Evolutionary conservation across 257 asterid genomes (phyloP), one percentile per base, ranked within the genome.

Genomic region (Scutellaria barbata): DNA sequence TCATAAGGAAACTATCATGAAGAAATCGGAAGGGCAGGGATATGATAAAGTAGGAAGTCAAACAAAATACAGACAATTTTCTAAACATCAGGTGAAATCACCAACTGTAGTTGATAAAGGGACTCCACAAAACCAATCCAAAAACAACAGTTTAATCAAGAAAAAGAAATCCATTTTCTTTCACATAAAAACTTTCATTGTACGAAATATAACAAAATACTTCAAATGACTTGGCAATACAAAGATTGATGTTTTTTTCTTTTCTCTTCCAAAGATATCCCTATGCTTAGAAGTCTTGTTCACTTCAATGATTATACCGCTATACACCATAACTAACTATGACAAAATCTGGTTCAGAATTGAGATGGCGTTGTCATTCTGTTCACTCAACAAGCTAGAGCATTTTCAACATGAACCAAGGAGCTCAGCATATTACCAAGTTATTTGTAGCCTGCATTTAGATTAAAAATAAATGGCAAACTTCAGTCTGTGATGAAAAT

Each of bases 101-200:
- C 69, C 70, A 40, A 40, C 45, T 16, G 73, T 69, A 60, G 77
- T 53, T 37, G 37, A 12, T 67, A 63, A 39, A 48, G 63, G 41
- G 69, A 66, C 63, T 33, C 63, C 54, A 41, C 74, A 58, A 18
- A 73, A 18, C 63, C 65, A 77, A 74, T 53, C 51, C 37, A 62
- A 39, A 30, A 73, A 73, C 42, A 60, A 62, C 13, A 1, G 7
- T 54, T 17, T 30, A 9, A 74, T 30, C 50, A 71, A 72, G 65
- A 79, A 58, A 73, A 80, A 66, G 75, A 77, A 54, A 74, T 56
- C 83, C 54, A 40, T 77, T 43, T 80, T 58, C 20, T 63, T 77
- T 69, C 18, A 76, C 72, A 72, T 85, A 25, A 82, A 61, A 55
- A 75, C 53, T 17, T 82, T 63, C 71, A 66, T 82, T 63, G 79